phyloP scores from a whole-genome alignment of 345 rosid genomes.

The Lepidium africanum region DNA sequence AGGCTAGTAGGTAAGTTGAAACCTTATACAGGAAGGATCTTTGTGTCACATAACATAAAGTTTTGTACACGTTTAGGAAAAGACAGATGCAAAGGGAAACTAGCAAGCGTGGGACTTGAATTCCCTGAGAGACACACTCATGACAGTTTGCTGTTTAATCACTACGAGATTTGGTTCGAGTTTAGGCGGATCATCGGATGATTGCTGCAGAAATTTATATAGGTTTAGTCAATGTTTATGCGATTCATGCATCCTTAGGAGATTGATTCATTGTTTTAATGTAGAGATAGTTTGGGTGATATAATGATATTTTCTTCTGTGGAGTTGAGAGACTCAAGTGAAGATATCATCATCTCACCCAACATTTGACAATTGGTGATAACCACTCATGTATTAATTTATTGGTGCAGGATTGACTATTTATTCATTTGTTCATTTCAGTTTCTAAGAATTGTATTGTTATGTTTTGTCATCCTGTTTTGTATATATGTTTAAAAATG shows the following conservation, averaged over 20 bases:
- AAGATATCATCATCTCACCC: too few species aligned
- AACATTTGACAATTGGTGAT: too few species aligned
- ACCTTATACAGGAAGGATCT: conserved; percentile 70
- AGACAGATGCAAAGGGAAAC: conserved; percentile 65
- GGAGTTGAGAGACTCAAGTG: background rate
- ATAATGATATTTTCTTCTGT: background rate
- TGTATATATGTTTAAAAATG: too few species aligned
- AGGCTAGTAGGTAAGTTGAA: conserved; percentile 57
- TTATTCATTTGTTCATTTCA: too few species aligned
- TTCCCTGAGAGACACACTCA: conserved; percentile 57
- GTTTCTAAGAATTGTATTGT: too few species aligned
- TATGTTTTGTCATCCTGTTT: too few species aligned
- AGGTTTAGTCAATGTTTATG: background rate
- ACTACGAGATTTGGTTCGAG: conserved; percentile 88
- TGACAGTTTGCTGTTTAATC: conserved; percentile 87
- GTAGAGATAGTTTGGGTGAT: background rate
- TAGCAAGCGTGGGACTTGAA: conserved; percentile 59
- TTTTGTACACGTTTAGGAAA: conserved; percentile 73
- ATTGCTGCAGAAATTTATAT: background rate
- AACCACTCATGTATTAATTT: too few species aligned
- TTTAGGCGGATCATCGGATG: conserved; percentile 50
- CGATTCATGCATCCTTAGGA: background rate
- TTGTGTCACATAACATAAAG: conserved; percentile 82
- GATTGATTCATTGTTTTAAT: background rate
- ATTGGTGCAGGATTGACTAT: too few species aligned